Evolutionary conservation across 1,139 yeast genomes (phyloP).

Genomic region (Pichia kudriavzevii): DNA sequence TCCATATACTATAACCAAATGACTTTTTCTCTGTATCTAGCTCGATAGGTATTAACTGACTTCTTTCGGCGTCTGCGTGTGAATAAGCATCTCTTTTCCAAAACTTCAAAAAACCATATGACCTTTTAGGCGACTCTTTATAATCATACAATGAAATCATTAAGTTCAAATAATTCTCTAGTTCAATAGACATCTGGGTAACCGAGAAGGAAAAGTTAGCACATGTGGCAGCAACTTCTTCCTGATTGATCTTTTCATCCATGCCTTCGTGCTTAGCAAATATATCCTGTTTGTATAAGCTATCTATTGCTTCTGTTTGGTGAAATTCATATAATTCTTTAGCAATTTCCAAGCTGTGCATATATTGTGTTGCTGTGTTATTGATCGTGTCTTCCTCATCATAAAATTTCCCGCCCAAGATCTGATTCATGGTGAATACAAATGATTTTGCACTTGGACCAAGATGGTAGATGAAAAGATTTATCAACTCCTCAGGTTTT

Average conservation of each 20-base stretch:
- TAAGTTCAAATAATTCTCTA: slow-evolving; percentile 40
- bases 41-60: slow-evolving; percentile 4
- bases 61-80: slow-evolving; percentile 7
- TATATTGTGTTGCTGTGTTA: slow-evolving; percentile 38
- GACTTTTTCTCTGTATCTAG: slow-evolving; percentile 3
- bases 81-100: slow-evolving; percentile 31
- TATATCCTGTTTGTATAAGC: slow-evolving; percentile 51
- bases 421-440: slow-evolving; percentile 54
- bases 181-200: slow-evolving; percentile 54
- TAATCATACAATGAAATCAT: slow-evolving; percentile 31
- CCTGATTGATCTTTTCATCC: slow-evolving; percentile 55
- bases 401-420: slow-evolving; percentile 55
- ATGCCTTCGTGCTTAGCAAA: slow-evolving; percentile 37
- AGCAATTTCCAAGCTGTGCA: slow-evolving; percentile 45
- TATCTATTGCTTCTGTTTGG: slow-evolving; percentile 49
- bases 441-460: slow-evolving; percentile 71
- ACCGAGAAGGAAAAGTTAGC: slow-evolving; percentile 69
- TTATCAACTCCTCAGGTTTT: slow-evolving; percentile 46
- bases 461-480: slow-evolving; percentile 55
- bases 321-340: slow-evolving; percentile 47
- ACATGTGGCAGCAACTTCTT: slow-evolving; percentile 79
- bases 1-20: slow-evolving; percentile 33
- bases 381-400: slow-evolving; percentile 30
- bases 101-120: slow-evolving; percentile 48
- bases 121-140: slow-evolving; percentile 18